Conservation (phyloP, 257 asterid species). For the Oldenlandia corymbosa region DNA sequence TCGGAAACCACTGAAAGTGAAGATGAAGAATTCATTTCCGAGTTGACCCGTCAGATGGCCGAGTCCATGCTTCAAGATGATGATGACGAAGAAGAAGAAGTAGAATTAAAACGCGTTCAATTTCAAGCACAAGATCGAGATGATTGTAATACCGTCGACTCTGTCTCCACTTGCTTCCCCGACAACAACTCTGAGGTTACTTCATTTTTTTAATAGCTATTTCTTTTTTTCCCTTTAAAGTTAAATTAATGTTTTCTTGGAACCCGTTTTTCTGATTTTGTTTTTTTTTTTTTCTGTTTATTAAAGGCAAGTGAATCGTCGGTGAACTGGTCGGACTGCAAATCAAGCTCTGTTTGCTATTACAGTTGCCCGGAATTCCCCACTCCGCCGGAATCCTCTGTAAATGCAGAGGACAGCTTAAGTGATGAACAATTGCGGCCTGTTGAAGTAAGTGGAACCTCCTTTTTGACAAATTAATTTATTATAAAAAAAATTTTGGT, state of each 20-base stretch:
- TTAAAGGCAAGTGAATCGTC: constrained; percentile 4
- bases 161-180: background rate
- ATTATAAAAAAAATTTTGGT: background rate
- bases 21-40: constrained; percentile 55
- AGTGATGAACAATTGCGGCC: constrained; percentile 10
- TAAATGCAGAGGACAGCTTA: constrained; percentile 4
- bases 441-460: constrained; percentile 5
- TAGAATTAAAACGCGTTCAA: background rate
- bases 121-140: no score
- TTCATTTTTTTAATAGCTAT: background rate
- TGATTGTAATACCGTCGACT: no score
- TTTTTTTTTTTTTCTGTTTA: background rate
- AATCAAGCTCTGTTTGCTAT: constrained; percentile 12
- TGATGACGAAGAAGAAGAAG: constrained; percentile 23
- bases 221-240: no score
- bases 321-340: constrained; percentile 17
- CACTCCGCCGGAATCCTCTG: background rate
- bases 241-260: background rate
- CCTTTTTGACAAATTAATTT: background rate
- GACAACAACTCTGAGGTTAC: constrained; percentile 8
- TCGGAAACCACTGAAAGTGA: constrained; percentile 41
- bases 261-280: background rate
- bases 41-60: constrained; percentile 82
- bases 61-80: constrained; percentile 73
- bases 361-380: constrained; percentile 14